These are phyloP conservation scores for Coemansia sp. DNA, from an alignment of 192 early-diverging fungal species.

Conservation along the genomic window DNA sequence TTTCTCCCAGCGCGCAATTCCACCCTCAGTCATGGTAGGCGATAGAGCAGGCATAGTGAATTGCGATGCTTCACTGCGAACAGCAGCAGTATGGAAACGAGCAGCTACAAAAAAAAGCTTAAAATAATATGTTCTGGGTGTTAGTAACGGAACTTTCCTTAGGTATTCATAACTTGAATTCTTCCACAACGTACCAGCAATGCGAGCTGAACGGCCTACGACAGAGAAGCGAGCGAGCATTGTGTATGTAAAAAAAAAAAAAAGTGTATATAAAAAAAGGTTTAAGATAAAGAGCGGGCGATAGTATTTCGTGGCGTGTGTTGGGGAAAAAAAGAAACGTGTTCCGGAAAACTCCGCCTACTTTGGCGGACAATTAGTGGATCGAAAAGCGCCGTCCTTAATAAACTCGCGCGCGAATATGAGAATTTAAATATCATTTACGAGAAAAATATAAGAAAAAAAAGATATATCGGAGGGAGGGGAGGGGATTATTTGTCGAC, in stretches of 20 bases:
- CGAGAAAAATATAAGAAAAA: background rate
- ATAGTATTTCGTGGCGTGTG: background rate
- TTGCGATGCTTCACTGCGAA: constrained; percentile 34
- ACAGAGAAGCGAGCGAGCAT: constrained; percentile 45
- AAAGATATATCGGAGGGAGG: background rate
- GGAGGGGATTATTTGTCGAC: constrained; percentile 13
- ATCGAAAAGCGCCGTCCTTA: background rate
- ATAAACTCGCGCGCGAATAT: background rate
- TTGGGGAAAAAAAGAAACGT: background rate
- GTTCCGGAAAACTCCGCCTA: background rate
- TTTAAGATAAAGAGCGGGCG: background rate
- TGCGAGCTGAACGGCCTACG: constrained; percentile 32
- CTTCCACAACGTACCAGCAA: constrained; percentile 29
- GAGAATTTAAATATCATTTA: background rate
- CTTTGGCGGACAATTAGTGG: background rate
- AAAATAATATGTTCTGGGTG: background rate
- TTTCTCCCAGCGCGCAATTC: constrained; percentile 93
- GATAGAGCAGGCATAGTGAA: constrained; percentile 97
- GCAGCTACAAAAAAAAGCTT: constrained; percentile 53
- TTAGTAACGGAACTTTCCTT: background rate
- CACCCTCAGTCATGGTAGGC: constrained; percentile 98
- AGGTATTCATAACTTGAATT: background rate
- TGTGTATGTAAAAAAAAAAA: background rate
- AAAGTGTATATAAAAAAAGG: background rate
- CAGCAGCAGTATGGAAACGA: constrained; percentile 65